Conservation (phyloP, 352 stramenopile genomes). For the Phytophthora tentaculata region DNA sequence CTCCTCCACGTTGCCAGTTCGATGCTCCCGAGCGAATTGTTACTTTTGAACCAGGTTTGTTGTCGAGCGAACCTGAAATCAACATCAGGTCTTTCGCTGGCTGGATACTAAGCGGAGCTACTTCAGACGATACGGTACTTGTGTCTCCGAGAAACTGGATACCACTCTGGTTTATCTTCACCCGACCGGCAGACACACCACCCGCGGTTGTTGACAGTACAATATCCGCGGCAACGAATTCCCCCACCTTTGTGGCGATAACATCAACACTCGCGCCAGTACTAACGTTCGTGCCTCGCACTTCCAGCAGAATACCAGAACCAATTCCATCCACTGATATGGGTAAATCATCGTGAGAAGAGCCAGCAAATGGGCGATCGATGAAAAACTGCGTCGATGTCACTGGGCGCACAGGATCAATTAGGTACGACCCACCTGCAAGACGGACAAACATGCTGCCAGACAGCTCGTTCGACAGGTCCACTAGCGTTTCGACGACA, state of each 20-base stretch:
- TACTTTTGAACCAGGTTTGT: constrained; percentile 48
- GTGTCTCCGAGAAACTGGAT: constrained; percentile 46
- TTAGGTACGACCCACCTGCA: constrained; percentile 54
- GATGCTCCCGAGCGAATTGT: constrained; percentile 44
- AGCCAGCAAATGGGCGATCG: constrained; percentile 54
- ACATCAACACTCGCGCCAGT: constrained; percentile 48
- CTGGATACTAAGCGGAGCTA: constrained; percentile 42
- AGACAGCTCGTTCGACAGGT: constrained; percentile 44
- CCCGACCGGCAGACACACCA: constrained; percentile 26
- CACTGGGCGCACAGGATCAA: constrained; percentile 43
- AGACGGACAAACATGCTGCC: constrained; percentile 56
- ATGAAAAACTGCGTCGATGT: constrained; percentile 48
- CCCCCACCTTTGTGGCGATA: constrained; percentile 26
- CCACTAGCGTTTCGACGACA: constrained; percentile 44
- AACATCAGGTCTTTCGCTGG: constrained; percentile 42
- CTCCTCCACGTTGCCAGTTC: constrained; percentile 42
- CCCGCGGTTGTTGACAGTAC: constrained; percentile 44
- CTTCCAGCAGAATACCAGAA: constrained; percentile 51
- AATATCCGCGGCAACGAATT: constrained; percentile 36
- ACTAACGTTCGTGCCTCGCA: constrained; percentile 15
- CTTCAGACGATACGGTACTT: constrained; percentile 51
- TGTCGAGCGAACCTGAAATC: constrained; percentile 37
- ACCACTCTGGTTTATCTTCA: constrained; percentile 49
- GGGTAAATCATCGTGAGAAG: constrained; percentile 54
- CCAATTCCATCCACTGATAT: constrained; percentile 62